These are phyloP conservation scores for Lepraria neglecta DNA, from an alignment of 495 filamentous ascomycete genomes.

Conservation along the genomic window DNA sequence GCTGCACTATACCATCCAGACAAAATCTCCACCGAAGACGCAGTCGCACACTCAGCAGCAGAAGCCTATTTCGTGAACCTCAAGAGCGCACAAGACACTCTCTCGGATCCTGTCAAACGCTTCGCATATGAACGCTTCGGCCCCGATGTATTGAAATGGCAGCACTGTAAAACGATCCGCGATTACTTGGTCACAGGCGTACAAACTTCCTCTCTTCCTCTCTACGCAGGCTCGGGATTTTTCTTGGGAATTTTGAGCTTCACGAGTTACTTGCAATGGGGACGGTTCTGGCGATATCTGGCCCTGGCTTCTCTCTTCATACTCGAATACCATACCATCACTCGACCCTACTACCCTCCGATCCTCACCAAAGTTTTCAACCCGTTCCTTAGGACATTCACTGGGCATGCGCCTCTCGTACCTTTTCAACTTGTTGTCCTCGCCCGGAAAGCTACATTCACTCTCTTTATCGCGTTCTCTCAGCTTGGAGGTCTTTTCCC, in stretches of 20 bases:
- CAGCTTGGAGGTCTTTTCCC: constrained; percentile 65
- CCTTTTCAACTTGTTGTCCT: constrained; percentile 80
- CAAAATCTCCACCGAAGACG: constrained; percentile 52
- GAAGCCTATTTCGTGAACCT: constrained; percentile 73
- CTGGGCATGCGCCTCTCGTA: constrained; percentile 59
- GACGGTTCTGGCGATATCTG: constrained; percentile 85
- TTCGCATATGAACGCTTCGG: constrained; percentile 95
- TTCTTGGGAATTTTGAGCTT: constrained; percentile 63
- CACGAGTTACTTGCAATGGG: constrained; percentile 76
- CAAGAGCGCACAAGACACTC: constrained; percentile 75
- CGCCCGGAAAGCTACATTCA: constrained; percentile 68
- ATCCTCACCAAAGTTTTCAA: constrained; percentile 56
- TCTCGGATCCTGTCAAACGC: constrained; percentile 68
- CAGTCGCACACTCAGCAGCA: constrained; percentile 29
- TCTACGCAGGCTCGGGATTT: constrained; percentile 58
- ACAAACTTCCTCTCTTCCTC: constrained; percentile 46
- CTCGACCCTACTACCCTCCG: constrained; percentile 53
- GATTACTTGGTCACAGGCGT: constrained; percentile 68
- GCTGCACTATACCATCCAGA: constrained; percentile 86
- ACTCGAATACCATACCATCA: constrained; percentile 69
- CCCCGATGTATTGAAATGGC: constrained; percentile 62
- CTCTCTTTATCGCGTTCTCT: constrained; percentile 84
- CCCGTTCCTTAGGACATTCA: constrained; percentile 48
- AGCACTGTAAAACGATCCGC: constrained; percentile 59
- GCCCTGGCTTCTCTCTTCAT: constrained; percentile 59